phyloP scores from a whole-genome alignment of 129 eudicot species.

The Erigeron canadensis region DNA sequence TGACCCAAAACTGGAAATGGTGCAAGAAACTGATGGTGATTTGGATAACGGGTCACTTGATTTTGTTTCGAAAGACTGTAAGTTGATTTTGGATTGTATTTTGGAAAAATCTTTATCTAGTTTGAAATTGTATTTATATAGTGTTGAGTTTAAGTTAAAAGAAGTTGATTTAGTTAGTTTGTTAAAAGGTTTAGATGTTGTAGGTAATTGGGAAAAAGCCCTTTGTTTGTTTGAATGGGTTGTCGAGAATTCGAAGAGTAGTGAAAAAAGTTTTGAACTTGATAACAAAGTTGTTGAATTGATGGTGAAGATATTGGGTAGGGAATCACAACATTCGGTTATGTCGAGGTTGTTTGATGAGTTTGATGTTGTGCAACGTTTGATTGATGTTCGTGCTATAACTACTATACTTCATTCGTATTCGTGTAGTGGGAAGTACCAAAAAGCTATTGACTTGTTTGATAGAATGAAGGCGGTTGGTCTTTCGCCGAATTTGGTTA shows the following conservation, averaged over 20 bases:
- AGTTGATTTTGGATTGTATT: constrained; percentile 57
- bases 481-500: constrained; percentile 63
- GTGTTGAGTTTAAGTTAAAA: constrained; percentile 52
- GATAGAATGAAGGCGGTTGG: constrained; percentile 57
- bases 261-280: constrained; percentile 32
- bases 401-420: constrained; percentile 78
- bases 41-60: constrained; percentile 49
- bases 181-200: constrained; percentile 69
- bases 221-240: constrained; percentile 83
- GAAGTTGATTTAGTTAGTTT: constrained; percentile 62
- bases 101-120: constrained; percentile 48
- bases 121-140: constrained; percentile 51
- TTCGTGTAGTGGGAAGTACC: constrained; percentile 63
- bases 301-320: constrained; percentile 76
- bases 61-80: constrained; percentile 54
- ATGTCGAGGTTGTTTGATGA: constrained; percentile 65
- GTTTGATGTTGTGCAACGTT: constrained; percentile 51
- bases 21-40: background rate
- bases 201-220: constrained; percentile 68
- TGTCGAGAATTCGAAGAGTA: constrained; percentile 33
- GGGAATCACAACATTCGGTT: constrained; percentile 72
- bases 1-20: constrained; percentile 24
- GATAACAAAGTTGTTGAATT: constrained; percentile 62
- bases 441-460: constrained; percentile 60
- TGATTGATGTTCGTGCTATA: constrained; percentile 72